These are phyloP conservation scores for Mucor indicus DNA, from an alignment of 371 early-diverging fungal genomes.

Conservation along the genomic window DNA sequence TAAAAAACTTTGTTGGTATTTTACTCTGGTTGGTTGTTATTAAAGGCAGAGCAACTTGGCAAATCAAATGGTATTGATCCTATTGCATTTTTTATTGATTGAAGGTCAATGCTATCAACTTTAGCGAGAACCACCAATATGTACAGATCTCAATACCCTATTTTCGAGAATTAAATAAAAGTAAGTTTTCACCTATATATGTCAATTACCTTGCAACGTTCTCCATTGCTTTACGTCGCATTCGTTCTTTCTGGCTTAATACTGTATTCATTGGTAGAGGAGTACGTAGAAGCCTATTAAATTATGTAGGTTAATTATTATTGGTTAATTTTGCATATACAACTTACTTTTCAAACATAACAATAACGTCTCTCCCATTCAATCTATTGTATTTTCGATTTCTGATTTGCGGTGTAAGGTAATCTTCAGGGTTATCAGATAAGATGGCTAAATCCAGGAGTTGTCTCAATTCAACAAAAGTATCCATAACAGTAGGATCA, in stretches of 20 bases:
- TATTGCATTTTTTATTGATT: too few relatives aligned
- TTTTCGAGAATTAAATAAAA: too few relatives aligned
- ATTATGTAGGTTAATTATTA: not conserved
- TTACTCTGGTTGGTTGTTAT: too few relatives aligned
- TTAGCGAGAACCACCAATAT: slow-evolving; percentile 23
- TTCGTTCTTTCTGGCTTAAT: slow-evolving; percentile 23
- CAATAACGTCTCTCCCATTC: slow-evolving; percentile 58
- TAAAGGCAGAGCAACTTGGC: too few relatives aligned
- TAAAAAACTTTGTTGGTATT: too few relatives aligned
- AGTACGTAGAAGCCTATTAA: slow-evolving; percentile 20
- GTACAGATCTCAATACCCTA: slow-evolving; percentile 39
- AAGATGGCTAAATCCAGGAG: slow-evolving; percentile 55
- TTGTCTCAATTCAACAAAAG: slow-evolving; percentile 75
- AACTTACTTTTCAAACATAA: slow-evolving; percentile 81
- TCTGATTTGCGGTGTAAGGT: slow-evolving; percentile 57
- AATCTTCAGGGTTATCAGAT: slow-evolving; percentile 76
- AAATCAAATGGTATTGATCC: too few relatives aligned
- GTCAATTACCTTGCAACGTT: slow-evolving; percentile 54
- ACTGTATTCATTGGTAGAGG: slow-evolving; percentile 11
- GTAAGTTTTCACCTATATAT: too few relatives aligned
- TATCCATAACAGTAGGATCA: slow-evolving; percentile 65
- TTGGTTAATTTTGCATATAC: too few relatives aligned
- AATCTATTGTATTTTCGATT: slow-evolving; percentile 64
- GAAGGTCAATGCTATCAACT: too few relatives aligned
- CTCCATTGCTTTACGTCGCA: slow-evolving; percentile 44